Evolutionary conservation across 768 basidiomycete genomes (phyloP), one percentile per base, ranked within the genome.

Genomic region (Trametes sanguinea): DNA sequence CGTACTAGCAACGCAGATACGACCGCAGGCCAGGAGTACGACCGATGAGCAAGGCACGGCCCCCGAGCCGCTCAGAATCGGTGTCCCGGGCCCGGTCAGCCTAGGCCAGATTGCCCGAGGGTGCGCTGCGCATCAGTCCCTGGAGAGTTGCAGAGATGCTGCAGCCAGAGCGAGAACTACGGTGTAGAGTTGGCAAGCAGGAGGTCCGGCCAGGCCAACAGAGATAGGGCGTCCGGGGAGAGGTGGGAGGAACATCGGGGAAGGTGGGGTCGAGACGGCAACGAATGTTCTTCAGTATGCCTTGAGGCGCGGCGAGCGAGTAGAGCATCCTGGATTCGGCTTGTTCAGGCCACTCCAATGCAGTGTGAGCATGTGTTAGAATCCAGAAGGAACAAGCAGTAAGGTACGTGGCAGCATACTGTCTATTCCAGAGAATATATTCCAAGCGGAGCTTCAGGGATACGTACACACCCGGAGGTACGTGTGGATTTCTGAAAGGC

Each of bases 271-370:
- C 43, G 54, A 16, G 43, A 33, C 29, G 35, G 16, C 6, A 17
- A 17, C n/a, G 45, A 47, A 56, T 10, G 46, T 39, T 32, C 7
- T 56, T 56, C 35, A 47, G 55, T 56, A 56, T 17, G 55, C 55
- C 45, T 56, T 37, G 55, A 46, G 55, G 55, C 55, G 17, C 33
- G 35, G 32, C 45, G 11, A 33, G 11, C 4, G 16, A 33, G 33
- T 33, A 14, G 17, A 56, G 55, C 8, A n/a, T 33, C 10, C 44
- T 27, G 45, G 0, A 46, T 27, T 27, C 1, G 22, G 45, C 1
- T 4, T 9, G 1, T 33, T 17, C 14, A 46, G 54, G 43, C n/a
- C n/a, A 37, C 22, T 37, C 35, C 35, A 6, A 37, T 37, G 35
- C 35, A 37, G 11, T 37, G 35, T 6, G 35, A 37, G 35, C 35